Evolutionary conservation across 306 rosid genomes (phyloP), one percentile per base, ranked within the genome.

Genomic region (Cucurbita argyrosperma): DNA sequence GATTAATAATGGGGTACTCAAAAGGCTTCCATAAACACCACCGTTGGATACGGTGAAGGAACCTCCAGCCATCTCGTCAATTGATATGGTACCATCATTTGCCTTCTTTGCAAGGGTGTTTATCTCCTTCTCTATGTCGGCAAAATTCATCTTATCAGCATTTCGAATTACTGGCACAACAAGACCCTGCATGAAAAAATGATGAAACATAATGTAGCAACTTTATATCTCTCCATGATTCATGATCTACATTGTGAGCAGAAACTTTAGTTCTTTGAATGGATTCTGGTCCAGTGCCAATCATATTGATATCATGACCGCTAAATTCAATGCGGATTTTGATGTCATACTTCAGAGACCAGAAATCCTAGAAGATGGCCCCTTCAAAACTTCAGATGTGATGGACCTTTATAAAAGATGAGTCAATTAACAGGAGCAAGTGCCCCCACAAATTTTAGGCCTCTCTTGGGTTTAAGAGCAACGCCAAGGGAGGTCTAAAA

Each of bases 61-160:
- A 63, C 95, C 96, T 73, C 96, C 96, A 59, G 92, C 96, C 96
- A 87, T 90, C 77, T 90, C 92, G 82, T 90, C 96, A 72, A 90
- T 88, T 51, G 92, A 90, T 76, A 85, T 70, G 66, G 87, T 77
- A 79, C 92, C 96, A 80, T 82, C 82, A 75, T 79, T 85, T 80
- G 96, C 96, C 85, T 87, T 90, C 86, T 90, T 87, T 39, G 95
- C 92, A 77, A 88, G 84, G 53, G 71, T 16, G 75, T 90, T 90
- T 75, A 90, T 90, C 86, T 82, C 90, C 85, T 88, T 90, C 76
- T 90, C 96, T 80, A 88, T 87, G 56, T 87, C 95, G 70, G 95
- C 90, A 59, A 87, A 90, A 81, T 85, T 88, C 95, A 90, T 80
- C 54, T 77, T 77, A 37, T 87, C 89, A 1, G 90, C 92, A 76